Evolutionary conservation across 2,329 filamentous ascomycete species (phyloP), one percentile per base, ranked within the genome.

Genomic region (Rosellinia necatrix): DNA sequence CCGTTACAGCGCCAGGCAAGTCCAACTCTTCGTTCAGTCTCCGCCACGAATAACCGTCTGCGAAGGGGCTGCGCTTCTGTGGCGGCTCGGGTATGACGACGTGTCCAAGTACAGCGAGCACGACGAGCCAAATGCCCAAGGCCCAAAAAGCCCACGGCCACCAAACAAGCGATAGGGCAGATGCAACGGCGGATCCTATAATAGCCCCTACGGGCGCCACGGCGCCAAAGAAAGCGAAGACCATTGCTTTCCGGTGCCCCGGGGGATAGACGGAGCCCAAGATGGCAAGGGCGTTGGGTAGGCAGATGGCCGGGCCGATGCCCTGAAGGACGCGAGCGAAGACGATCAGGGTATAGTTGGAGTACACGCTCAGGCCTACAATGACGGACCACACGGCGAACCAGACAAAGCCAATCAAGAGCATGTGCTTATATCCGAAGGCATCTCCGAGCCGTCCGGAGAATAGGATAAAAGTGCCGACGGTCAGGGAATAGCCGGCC

Each of bases 201-300:
- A 68, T 46, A 13, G 60, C 62, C 1, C 66, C 67, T 8, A 61
- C 57, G 19, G 68, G 68, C 4, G 68, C 66, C 24, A 63, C 64
- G 12, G 68, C 66, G 24, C 67, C 66, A 47, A 69, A 69, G 8
- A 65, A 53, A 15, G 65, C 66, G 46, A 69, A 68, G 4, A 67
- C 59, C 66, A 70, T 66, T 27, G 65, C 64, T 59, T 68, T 68
- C 10, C 59, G 62, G 21, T 64, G 64, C 0, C 67, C 66, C 3
- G 72, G 69, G 54, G 82, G 82, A 48, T 70, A 70, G 2, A 63
- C 61, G 0, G 77, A 74, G 1, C 81, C 80, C 3, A 83, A 66
- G 4, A 85, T 70, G 0, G 81, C 82, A 25, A 84, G 67, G 0
- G 72, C 79, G 58, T 83, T 83, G 0, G 82, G 81, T 4, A 84